These are phyloP conservation scores for Saturnispora sanitii DNA, from an alignment of 805 yeast genomes.

Conservation along the genomic window DNA sequence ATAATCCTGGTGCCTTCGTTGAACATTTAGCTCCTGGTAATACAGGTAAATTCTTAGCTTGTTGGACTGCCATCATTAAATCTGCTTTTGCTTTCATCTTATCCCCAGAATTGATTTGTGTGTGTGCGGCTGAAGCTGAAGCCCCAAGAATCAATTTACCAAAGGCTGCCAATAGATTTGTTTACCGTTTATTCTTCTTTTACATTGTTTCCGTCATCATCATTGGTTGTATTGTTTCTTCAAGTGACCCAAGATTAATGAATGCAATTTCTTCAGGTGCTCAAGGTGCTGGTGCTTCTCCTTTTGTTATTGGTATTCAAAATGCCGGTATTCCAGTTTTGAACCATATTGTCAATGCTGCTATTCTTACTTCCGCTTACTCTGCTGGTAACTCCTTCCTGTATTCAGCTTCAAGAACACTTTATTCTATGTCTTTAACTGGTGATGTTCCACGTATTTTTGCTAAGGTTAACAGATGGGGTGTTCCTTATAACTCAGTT, in stretches of 20 bases:
- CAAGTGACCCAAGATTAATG: conserved; percentile 32
- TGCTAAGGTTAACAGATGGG: conserved; percentile 48
- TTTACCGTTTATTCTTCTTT: conserved; percentile 26
- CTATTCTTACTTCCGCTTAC: conserved; percentile 41
- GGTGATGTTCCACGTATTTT: conserved; percentile 68
- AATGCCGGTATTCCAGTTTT: conserved; percentile 56
- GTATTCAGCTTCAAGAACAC: conserved; percentile 63
- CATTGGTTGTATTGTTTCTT: conserved; percentile 41
- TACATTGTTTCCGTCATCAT: conserved; percentile 29
- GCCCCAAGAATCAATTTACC: conserved; percentile 26
- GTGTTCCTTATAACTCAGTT: conserved; percentile 58
- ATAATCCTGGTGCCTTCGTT: conserved; percentile 35
- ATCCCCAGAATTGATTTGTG: conserved; percentile 25
- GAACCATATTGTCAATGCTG: conserved; percentile 71
- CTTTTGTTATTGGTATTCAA: conserved; percentile 77
- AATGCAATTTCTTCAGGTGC: conserved; percentile 38
- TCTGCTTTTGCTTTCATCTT: conserved; percentile 56
- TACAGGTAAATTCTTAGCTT: conserved; percentile 55
- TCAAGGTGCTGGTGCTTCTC: conserved; percentile 68
- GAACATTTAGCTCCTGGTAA: conserved; percentile 40
- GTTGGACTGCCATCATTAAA: conserved; percentile 53
- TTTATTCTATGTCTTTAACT: conserved; percentile 62
- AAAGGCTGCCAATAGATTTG: conserved; percentile 25
- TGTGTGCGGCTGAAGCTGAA: conserved; percentile 27
- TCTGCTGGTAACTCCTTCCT: conserved; percentile 72